These are phyloP conservation scores for Hygrophorus russula DNA, from an alignment of 768 basidiomycete species.

Conservation along the genomic window DNA sequence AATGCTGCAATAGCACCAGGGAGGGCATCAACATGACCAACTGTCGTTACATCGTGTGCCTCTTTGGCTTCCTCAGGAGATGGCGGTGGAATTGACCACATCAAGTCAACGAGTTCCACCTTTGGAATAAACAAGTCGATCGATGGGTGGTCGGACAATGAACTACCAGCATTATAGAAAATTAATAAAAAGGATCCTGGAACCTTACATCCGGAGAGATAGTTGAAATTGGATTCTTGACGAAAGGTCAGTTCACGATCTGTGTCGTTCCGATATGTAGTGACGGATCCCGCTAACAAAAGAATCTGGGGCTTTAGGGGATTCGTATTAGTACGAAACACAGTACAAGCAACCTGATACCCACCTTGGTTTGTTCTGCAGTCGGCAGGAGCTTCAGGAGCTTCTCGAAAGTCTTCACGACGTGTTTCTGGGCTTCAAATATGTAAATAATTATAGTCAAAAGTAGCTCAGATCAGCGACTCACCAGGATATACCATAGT, in stretches of 20 bases:
- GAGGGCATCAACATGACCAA: conserved; percentile 40
- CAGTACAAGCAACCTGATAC: conserved; percentile 59
- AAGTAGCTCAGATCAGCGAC: conserved; percentile 7
- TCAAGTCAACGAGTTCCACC: conserved; percentile 56
- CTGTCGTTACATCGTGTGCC: conserved; percentile 48
- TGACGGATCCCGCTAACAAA: conserved; percentile 37
- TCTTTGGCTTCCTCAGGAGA: conserved; percentile 38
- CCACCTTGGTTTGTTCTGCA: conserved; percentile 42
- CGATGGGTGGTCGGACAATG: conserved; percentile 27
- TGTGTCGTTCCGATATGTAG: conserved; percentile 51
- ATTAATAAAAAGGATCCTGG: conserved; percentile 49
- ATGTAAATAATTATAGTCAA: neutral
- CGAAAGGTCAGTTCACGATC: conserved; percentile 50
- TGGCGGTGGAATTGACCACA: conserved; percentile 86
- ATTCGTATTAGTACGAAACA: conserved; percentile 57
- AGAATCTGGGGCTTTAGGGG: conserved; percentile 44
- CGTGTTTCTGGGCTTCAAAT: conserved; percentile 39
- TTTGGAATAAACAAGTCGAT: conserved; percentile 72
- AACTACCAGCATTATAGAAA: conserved; percentile 39
- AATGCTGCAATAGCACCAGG: conserved; percentile 32
- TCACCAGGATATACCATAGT: conserved; percentile 23
- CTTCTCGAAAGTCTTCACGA: conserved; percentile 38
- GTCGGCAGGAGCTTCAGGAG: conserved; percentile 39
- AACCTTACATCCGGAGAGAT: conserved; percentile 55
- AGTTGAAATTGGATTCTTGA: conserved; percentile 62